Percentiles rank a stretch among this genome's conserved stretches.
These are phyloP conservation scores for Rhazya stricta DNA, from an alignment of 257 asterid species.

Conservation along the genomic window DNA sequence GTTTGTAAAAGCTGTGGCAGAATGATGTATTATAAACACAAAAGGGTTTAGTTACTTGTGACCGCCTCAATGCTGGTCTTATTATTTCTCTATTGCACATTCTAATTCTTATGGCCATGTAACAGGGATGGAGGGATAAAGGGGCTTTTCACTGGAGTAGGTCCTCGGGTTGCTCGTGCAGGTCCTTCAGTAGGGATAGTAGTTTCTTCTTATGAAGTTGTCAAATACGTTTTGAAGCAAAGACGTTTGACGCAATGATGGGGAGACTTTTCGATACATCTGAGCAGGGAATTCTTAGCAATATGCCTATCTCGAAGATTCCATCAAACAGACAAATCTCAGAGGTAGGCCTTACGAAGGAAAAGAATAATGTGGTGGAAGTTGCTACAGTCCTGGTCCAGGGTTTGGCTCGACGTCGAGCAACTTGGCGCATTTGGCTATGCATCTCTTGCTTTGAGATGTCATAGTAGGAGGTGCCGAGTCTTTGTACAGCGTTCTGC, in stretches of 20 bases:
- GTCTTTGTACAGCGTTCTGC: not conserved
- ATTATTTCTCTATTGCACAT: not conserved
- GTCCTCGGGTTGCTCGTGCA: slow-evolving; percentile 68
- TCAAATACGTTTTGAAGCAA: slow-evolving; percentile 46
- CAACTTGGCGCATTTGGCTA: not conserved
- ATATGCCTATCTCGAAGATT: not conserved
- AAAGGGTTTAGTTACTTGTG: not conserved
- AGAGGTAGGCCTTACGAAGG: not conserved
- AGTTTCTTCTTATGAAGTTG: slow-evolving; percentile 73
- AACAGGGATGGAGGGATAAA: slow-evolving; percentile 64
- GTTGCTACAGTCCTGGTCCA: not conserved
- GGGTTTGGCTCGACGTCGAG: not conserved
- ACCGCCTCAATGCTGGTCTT: not conserved
- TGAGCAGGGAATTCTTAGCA: not conserved
- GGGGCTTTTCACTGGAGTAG: slow-evolving; percentile 65
- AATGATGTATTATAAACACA: too few species aligned
- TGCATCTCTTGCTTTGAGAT: slow-evolving; percentile 14
- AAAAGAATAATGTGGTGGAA: not conserved
- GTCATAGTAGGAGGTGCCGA: not conserved
- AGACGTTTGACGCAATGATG: slow-evolving; percentile 22
- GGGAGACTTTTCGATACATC: not conserved
- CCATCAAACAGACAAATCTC: not conserved
- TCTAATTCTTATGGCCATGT: slow-evolving; percentile 1
- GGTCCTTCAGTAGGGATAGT: slow-evolving; percentile 95
- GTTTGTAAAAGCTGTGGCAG: too few species aligned